Percentiles rank a stretch among this genome's conserved stretches.
These are phyloP conservation scores for Lepiota brunneoincarnata DNA, from an alignment of 768 basidiomycete genomes.

Conservation along the genomic window DNA sequence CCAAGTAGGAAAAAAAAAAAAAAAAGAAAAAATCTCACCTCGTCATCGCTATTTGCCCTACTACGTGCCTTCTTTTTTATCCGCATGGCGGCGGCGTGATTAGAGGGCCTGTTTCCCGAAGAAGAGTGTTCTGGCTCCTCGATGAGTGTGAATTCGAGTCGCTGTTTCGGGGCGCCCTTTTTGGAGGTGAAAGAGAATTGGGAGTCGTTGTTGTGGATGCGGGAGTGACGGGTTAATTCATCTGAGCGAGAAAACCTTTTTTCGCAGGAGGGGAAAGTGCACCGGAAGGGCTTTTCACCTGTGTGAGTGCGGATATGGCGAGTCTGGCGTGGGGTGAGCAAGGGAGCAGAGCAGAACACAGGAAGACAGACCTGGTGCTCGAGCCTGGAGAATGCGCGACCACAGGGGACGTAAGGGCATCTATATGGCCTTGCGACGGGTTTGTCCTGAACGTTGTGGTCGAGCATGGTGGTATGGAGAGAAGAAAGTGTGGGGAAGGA, in stretches of 20 bases:
- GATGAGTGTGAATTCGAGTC: slow-evolving; percentile 17
- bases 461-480: slow-evolving; percentile 15
- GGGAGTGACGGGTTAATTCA: slow-evolving; percentile 93
- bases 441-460: slow-evolving; percentile 26
- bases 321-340: slow-evolving; percentile 54
- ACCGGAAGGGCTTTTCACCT: slow-evolving; percentile 95
- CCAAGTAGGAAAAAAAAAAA: slow-evolving; percentile 12
- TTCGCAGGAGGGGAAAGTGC: slow-evolving; percentile 91
- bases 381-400: slow-evolving; percentile 92
- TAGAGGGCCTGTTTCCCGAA: background rate
- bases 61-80: slow-evolving; percentile 79
- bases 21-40: slow-evolving; percentile 49
- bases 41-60: slow-evolving; percentile 78
- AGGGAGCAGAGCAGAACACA: slow-evolving; percentile 3
- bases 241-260: slow-evolving; percentile 98
- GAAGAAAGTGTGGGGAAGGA: slow-evolving; percentile 5
- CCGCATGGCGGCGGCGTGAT: slow-evolving; percentile 26
- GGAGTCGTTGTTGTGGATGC: slow-evolving; percentile 81
- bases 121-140: slow-evolving; percentile 11
- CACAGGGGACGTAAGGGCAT: slow-evolving; percentile 89
- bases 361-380: slow-evolving; percentile 79
- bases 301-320: slow-evolving; percentile 98
- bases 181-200: slow-evolving; percentile 14
- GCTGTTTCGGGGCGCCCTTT: slow-evolving; percentile 18
- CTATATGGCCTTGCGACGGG: slow-evolving; percentile 78